Conservation (phyloP, 78 protist genomes). For the Chrysochromulina parva region DNA sequence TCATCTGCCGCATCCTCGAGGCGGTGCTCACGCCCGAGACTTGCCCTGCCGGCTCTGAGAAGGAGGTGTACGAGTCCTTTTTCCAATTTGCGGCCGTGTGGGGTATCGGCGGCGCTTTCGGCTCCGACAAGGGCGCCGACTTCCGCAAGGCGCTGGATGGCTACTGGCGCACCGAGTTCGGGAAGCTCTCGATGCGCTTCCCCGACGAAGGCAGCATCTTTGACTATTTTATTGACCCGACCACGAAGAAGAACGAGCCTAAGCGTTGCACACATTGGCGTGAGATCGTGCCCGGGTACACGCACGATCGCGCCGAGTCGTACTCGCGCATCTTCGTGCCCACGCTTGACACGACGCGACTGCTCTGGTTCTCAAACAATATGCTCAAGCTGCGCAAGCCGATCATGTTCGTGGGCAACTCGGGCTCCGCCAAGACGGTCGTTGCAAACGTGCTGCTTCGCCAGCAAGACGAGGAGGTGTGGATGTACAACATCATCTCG, state of each 20-base stretch:
- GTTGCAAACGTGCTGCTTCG: constrained; percentile 33
- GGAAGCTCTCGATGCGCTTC: constrained; percentile 1
- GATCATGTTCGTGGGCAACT: constrained; percentile 77
- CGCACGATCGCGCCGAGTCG: constrained; percentile 43
- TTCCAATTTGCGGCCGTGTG: constrained; percentile 67
- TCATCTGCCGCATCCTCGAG: constrained; percentile 75
- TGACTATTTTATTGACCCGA: constrained; percentile 65
- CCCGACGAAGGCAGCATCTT: constrained; percentile 69
- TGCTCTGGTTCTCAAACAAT: constrained; percentile 9
- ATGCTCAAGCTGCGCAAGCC: constrained; percentile 27
- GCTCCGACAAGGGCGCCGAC: constrained; percentile 60
- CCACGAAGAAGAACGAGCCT: neutral
- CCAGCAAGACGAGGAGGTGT: constrained; percentile 27
- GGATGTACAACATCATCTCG: constrained; percentile 52
- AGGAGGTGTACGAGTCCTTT: constrained; percentile 29
- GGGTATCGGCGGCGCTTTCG: constrained; percentile 76
- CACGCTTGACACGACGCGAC: constrained; percentile 62
- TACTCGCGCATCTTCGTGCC: constrained; percentile 19
- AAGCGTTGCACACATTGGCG: constrained; percentile 55
- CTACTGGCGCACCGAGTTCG: constrained; percentile 63
- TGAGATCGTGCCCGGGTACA: constrained; percentile 35
- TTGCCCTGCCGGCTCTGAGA: constrained; percentile 1
- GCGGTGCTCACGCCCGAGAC: constrained; percentile 47
- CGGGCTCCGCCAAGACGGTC: constrained; percentile 86
- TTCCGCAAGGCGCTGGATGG: constrained; percentile 53